phyloP scores from a whole-genome alignment of 495 filamentous ascomycete genomes.

The Clohesyomyces aquaticus region DNA sequence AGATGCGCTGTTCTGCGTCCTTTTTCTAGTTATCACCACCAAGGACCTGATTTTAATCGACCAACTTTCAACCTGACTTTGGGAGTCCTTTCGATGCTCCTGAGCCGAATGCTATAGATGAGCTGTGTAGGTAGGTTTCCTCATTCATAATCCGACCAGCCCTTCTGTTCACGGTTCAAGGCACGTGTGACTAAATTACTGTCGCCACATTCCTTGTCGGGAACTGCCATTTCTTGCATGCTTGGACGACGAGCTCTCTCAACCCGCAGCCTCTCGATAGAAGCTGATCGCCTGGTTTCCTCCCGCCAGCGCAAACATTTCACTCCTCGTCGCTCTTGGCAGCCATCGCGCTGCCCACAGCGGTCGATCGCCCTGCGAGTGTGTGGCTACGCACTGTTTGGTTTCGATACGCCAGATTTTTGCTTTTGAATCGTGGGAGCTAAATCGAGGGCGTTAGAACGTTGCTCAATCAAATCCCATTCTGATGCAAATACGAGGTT shows the following conservation, averaged over 20 bases:
- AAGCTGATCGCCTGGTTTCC: slow-evolving; percentile 79
- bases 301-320: slow-evolving; percentile 86
- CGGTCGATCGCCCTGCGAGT: slow-evolving; percentile 83
- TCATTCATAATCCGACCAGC: too few relatives aligned
- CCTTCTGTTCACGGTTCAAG: too few relatives aligned
- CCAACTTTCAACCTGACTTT: neutral
- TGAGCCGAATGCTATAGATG: neutral
- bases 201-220: neutral
- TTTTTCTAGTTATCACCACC: too few relatives aligned
- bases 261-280: slow-evolving; percentile 76
- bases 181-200: too few relatives aligned
- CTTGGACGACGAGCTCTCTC: neutral
- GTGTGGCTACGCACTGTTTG: slow-evolving; percentile 85
- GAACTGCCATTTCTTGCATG: neutral
- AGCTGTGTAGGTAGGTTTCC: too few relatives aligned
- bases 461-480: neutral
- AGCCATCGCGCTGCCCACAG: slow-evolving; percentile 90
- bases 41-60: too few relatives aligned
- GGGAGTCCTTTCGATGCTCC: neutral
- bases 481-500: too few relatives aligned
- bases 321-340: slow-evolving; percentile 69
- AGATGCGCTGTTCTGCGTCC: too few relatives aligned
- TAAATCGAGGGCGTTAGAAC: slow-evolving; percentile 35
- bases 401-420: slow-evolving; percentile 92
- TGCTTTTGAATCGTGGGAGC: slow-evolving; percentile 85